phyloP scores from a whole-genome alignment of 2,329 filamentous ascomycete species.

The Aspergillus bombycis region DNA sequence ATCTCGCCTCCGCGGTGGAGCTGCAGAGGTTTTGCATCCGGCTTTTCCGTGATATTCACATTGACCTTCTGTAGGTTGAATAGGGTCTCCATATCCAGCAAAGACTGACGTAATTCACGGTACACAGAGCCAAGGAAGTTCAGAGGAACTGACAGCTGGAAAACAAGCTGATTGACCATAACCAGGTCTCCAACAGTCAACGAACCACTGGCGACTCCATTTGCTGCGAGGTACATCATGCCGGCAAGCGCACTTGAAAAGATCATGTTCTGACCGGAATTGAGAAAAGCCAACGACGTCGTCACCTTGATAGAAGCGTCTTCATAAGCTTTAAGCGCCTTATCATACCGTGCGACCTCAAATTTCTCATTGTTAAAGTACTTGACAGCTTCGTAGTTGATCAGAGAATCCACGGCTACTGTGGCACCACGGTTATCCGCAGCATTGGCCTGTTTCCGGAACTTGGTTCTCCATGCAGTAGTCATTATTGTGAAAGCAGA shows the following conservation, averaged over 20 bases:
- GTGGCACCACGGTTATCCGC: conserved; percentile 96
- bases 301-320: conserved; percentile 95
- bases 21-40: conserved; percentile 71
- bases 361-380: conserved; percentile 99
- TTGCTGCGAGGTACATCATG: conserved; percentile 97
- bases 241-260: conserved; percentile 90
- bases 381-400: conserved; percentile 99
- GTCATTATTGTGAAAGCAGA: conserved; percentile 96
- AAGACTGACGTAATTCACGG: conserved; percentile 87
- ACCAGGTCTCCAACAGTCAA: conserved; percentile 94
- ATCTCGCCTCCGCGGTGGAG: conserved; percentile 84
- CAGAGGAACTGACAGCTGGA: conserved; percentile 93
- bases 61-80: conserved; percentile 98
- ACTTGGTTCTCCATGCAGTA: conserved; percentile 96
- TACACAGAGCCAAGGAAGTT: conserved; percentile 99
- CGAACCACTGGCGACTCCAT: conserved; percentile 78
- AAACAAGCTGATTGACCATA: conserved; percentile 98
- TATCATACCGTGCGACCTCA: conserved; percentile 88
- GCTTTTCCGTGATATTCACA: conserved; percentile 76
- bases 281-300: conserved; percentile 88
- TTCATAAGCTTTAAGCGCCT: conserved; percentile 83
- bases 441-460: conserved; percentile 90
- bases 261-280: conserved; percentile 94
- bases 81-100: conserved; percentile 97
- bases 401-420: conserved; percentile 91